These are phyloP conservation scores for Terana coerulea DNA, from an alignment of 768 basidiomycete species.

Conservation along the genomic window DNA sequence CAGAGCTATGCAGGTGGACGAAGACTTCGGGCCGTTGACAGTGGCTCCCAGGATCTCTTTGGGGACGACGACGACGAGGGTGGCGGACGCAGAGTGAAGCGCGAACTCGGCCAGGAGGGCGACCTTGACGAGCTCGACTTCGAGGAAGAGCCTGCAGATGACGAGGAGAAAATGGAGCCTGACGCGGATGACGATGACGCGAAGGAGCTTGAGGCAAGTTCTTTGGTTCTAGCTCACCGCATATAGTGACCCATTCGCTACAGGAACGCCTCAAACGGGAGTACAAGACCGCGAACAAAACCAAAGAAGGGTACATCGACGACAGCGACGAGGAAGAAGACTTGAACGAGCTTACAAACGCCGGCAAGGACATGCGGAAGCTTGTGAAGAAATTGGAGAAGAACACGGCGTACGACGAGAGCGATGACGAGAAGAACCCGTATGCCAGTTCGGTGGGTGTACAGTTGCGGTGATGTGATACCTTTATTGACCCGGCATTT, in stretches of 20 bases:
- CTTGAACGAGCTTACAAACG: slow-evolving; percentile 53
- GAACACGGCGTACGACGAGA: slow-evolving; percentile 71
- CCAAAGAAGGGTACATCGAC: slow-evolving; percentile 63
- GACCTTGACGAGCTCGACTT: slow-evolving; percentile 80
- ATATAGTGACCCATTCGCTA: background rate
- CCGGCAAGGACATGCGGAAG: slow-evolving; percentile 81
- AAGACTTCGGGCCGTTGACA: slow-evolving; percentile 63
- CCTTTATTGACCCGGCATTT: slow-evolving; percentile 13
- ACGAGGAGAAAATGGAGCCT: slow-evolving; percentile 70
- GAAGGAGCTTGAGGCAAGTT: slow-evolving; percentile 76
- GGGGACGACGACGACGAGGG: slow-evolving; percentile 58
- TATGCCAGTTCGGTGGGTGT: slow-evolving; percentile 70
- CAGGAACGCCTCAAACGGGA: slow-evolving; percentile 85
- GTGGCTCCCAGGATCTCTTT: slow-evolving; percentile 55
- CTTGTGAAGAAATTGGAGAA: slow-evolving; percentile 82
- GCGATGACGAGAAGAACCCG: slow-evolving; percentile 78
- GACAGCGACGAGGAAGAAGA: slow-evolving; percentile 76
- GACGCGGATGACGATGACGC: slow-evolving; percentile 78
- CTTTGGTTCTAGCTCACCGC: background rate
- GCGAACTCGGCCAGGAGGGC: slow-evolving; percentile 70
- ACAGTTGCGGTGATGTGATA: background rate
- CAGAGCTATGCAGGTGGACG: slow-evolving; percentile 69
- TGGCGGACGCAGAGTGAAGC: slow-evolving; percentile 41
- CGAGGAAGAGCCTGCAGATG: slow-evolving; percentile 84
- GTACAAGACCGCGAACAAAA: slow-evolving; percentile 75